Evolutionary conservation across 2,329 filamentous ascomycete genomes (phyloP).

Genomic region (Calonectria fujianensis): DNA sequence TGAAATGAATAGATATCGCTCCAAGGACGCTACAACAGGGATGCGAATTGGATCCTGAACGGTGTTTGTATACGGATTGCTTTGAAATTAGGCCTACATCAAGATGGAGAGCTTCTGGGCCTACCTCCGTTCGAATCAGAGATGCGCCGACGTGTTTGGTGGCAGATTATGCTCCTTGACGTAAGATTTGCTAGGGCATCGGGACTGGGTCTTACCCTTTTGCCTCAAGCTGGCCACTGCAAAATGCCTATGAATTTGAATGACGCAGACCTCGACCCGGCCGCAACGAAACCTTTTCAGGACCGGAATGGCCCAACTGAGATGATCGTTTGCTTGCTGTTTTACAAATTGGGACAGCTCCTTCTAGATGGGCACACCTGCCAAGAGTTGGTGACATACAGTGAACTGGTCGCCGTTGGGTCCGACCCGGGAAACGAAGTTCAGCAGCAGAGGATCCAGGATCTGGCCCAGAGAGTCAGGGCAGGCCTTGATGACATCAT

Average conservation of each 20-base stretch:
- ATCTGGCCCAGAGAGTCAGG: not conserved
- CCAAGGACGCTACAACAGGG: slow-evolving; percentile 14
- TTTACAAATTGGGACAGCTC: slow-evolving; percentile 34
- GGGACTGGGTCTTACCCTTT: slow-evolving; percentile 31
- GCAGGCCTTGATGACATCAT: slow-evolving; percentile 18
- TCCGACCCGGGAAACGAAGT: not conserved
- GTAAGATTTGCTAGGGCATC: slow-evolving; percentile 35
- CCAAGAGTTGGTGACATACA: not conserved
- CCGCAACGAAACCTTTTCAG: slow-evolving; percentile 11
- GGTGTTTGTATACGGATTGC: slow-evolving; percentile 44
- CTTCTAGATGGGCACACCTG: not conserved
- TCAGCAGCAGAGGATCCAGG: slow-evolving; percentile 3
- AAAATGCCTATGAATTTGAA: slow-evolving; percentile 39
- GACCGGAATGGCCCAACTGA: slow-evolving; percentile 30
- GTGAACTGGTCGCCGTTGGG: slow-evolving; percentile 1
- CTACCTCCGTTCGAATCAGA: slow-evolving; percentile 40
- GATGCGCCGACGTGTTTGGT: slow-evolving; percentile 45
- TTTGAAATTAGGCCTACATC: slow-evolving; percentile 43
- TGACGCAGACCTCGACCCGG: slow-evolving; percentile 32
- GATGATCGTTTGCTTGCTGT: slow-evolving; percentile 38
- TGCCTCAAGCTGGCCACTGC: slow-evolving; percentile 34
- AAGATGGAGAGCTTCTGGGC: slow-evolving; percentile 41
- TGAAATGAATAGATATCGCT: slow-evolving; percentile 25
- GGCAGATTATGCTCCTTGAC: slow-evolving; percentile 44
- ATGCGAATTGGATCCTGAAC: slow-evolving; percentile 33